Evolutionary conservation across 179 eudicot genomes (phyloP).

Genomic region (Amaranthus tricolor): DNA sequence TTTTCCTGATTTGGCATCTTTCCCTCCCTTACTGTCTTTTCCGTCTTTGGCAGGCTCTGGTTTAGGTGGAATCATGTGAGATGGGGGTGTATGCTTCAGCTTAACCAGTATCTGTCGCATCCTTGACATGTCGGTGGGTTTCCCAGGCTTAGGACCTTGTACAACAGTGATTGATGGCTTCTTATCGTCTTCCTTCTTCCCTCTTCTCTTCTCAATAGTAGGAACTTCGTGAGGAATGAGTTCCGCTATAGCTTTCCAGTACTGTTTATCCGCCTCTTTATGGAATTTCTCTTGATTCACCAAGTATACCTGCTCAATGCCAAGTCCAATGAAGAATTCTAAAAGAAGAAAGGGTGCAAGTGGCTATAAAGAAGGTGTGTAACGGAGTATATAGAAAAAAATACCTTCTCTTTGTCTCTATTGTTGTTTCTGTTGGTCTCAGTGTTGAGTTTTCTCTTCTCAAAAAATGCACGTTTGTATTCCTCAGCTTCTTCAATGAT

Average conservation of each 20-base stretch:
- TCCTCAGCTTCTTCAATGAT: constrained; percentile 89
- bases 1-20: constrained; percentile 35
- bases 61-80: constrained; percentile 82
- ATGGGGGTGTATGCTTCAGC: constrained; percentile 85
- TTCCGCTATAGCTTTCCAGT: constrained; percentile 97
- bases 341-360: not conserved
- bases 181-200: constrained; percentile 92
- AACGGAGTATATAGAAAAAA: not conserved
- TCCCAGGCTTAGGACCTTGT: constrained; percentile 96
- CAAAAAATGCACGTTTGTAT: constrained; percentile 61
- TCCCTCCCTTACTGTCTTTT: constrained; percentile 35
- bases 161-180: constrained; percentile 71
- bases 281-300: constrained; percentile 89
- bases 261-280: constrained; percentile 84
- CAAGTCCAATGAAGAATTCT: not conserved
- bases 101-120: constrained; percentile 79
- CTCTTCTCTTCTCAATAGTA: constrained; percentile 76
- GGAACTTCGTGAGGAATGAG: constrained; percentile 89
- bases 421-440: constrained; percentile 70
- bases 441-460: constrained; percentile 67
- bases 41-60: constrained; percentile 58
- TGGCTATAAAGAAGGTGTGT: not conserved
- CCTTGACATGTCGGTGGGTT: constrained; percentile 89
- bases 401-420: constrained; percentile 88
- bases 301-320: constrained; percentile 47